Conservation (phyloP, 208 protist genomes). For the Leishmania aethiopica region DNA sequence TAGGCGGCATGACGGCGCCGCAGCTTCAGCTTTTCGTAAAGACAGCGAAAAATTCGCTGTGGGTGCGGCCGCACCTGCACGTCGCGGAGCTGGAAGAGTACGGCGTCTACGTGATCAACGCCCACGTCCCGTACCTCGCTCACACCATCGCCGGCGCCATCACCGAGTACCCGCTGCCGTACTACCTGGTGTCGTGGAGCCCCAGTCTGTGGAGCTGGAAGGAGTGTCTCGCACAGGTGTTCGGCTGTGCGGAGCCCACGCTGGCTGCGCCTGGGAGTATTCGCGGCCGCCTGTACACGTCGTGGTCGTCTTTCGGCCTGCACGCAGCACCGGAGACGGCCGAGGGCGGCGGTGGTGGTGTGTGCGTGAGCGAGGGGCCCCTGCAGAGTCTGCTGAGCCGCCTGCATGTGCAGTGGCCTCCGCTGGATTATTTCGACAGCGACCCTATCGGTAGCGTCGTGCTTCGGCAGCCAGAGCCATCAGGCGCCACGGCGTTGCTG, state of each 20-base stretch:
- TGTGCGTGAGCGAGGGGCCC: constrained; percentile 33
- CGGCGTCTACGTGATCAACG: constrained; percentile 42
- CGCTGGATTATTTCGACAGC: constrained; percentile 23
- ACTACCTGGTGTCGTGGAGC: constrained; percentile 39
- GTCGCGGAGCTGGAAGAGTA: constrained; percentile 34
- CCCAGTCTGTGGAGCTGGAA: constrained; percentile 21
- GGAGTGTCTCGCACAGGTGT: constrained; percentile 18
- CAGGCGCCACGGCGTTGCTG: constrained; percentile 16
- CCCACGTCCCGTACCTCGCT: constrained; percentile 23
- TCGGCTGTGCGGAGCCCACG: constrained; percentile 19
- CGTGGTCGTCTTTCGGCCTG: constrained; percentile 30
- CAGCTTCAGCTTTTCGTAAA: constrained; percentile 34
- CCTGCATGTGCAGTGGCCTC: constrained; percentile 24
- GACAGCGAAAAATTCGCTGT: constrained; percentile 13
- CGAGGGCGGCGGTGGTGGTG: constrained; percentile 22
- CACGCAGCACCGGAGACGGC: constrained; percentile 22
- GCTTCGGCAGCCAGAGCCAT: constrained; percentile 18
- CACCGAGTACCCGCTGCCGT: constrained; percentile 12
- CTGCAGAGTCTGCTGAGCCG: constrained; percentile 30
- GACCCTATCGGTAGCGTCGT: constrained; percentile 30
- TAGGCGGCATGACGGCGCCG: constrained; percentile 36
- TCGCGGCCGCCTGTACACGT: constrained; percentile 22
- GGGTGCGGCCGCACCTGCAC: constrained; percentile 32
- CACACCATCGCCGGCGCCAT: constrained; percentile 13
- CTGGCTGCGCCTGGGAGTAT: constrained; percentile 32